Evolutionary conservation across 768 basidiomycete species (phyloP).

Genomic region (Chiua virens): DNA sequence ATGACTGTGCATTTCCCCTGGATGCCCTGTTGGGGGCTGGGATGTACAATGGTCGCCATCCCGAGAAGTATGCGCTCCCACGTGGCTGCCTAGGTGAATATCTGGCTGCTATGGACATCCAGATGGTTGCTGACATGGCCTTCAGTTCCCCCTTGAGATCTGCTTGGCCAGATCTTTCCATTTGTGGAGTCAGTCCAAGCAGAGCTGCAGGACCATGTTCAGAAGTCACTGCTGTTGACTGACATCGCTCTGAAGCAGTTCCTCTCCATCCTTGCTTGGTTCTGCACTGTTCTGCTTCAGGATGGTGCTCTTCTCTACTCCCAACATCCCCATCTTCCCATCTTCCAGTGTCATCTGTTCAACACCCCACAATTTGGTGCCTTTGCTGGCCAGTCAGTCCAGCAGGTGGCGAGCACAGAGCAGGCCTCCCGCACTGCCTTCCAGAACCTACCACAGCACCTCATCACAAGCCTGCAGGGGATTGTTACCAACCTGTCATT

Average conservation of each 20-base stretch:
- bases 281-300: slow-evolving; percentile 34
- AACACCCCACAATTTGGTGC: slow-evolving; percentile 19
- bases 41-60: slow-evolving; percentile 28
- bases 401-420: slow-evolving; percentile 17
- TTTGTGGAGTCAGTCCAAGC: background rate
- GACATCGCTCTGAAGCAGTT: slow-evolving; percentile 29
- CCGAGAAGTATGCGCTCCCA: slow-evolving; percentile 26
- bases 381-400: slow-evolving; percentile 14
- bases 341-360: slow-evolving; percentile 32
- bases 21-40: slow-evolving; percentile 33
- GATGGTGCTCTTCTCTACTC: slow-evolving; percentile 33
- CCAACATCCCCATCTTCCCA: slow-evolving; percentile 11
- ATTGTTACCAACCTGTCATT: background rate
- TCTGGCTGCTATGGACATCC: no score
- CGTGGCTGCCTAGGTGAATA: slow-evolving; percentile 4
- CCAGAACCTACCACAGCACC: slow-evolving; percentile 24
- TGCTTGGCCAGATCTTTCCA: slow-evolving; percentile 12
- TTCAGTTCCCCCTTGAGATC: slow-evolving; percentile 15
- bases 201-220: background rate
- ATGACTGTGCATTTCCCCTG: slow-evolving; percentile 30
- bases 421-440: slow-evolving; percentile 12
- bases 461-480: slow-evolving; percentile 18
- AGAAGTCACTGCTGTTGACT: background rate
- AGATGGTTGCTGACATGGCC: background rate
- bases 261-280: slow-evolving; percentile 22